Evolutionary conservation across 2,329 filamentous ascomycete species (phyloP), one percentile per base, ranked within the genome.

Genomic region (Helminthosporium solani): DNA sequence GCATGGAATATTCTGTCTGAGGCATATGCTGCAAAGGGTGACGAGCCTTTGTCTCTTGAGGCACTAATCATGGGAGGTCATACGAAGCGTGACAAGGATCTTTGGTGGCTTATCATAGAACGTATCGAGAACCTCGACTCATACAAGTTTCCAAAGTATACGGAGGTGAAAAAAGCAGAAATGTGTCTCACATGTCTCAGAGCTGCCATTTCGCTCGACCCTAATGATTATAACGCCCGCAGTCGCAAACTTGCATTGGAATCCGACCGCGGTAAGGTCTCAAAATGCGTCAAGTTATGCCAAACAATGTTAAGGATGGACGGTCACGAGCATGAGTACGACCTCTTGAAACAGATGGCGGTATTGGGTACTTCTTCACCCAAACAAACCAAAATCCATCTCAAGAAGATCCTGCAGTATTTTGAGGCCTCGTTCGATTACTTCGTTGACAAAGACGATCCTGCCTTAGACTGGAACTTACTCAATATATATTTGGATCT

Each of bases 401-500:
- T 78, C 14, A 59, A 69, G 14, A 76, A 70, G 47, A 78, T 80
- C 11, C 70, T 76, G 15, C 57, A 73, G 7, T 68, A 72, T 44
- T 85, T 83, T 59, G 73, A 81, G 15, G 66, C 71, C 16, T 77
- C 78, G 16, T 76, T 85, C 15, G 61, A 71, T 3, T 71, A 78
- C 52, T 79, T 77, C 49, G 62, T 71, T 40, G 61, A 72, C n/a
- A 64, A 73, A 15, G 67, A 74, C 2, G 70, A 75, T 15, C 70
- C 68, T 9, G 70, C 75, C 21, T 75, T 82, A 37, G 74, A 78
- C 39, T 99, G 92, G 92, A 84, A 86, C 42, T 87, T 97, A 66
- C 76, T 95, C 33, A 87, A 90, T 50, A 86, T 91, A 43, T 96
- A 94, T 56, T 80, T 90, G 31, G 90, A 96, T 60, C 78, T 97